Conservation (phyloP, 345 rosid genomes). For the Bruguiera sexangula region DNA sequence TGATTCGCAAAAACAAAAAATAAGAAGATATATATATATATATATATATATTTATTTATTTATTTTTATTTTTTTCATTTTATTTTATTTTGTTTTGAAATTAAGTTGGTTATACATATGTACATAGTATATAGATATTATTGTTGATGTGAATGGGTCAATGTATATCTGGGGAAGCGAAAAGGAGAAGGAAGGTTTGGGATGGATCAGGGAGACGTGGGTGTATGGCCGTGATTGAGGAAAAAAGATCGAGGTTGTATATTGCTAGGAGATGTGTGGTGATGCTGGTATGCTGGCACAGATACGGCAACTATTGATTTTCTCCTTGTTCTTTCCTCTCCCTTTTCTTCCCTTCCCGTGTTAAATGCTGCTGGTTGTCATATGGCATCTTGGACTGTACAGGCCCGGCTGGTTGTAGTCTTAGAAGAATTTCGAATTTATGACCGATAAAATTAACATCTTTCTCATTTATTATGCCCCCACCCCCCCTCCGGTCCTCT, state of each 20-base stretch:
- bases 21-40: neutral
- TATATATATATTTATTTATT: too few relatives aligned
- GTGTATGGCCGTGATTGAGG: conserved; percentile 38
- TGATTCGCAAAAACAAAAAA: neutral
- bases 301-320: conserved; percentile 42
- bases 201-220: conserved; percentile 22
- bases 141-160: conserved; percentile 21
- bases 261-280: conserved; percentile 47
- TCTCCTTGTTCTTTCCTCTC: neutral
- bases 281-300: conserved; percentile 62
- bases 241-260: conserved; percentile 49
- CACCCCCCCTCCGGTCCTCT: too few relatives aligned
- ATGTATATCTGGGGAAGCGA: conserved; percentile 13
- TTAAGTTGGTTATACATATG: neutral
- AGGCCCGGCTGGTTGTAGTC: too few relatives aligned
- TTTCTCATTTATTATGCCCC: too few relatives aligned
- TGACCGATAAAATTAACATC: too few relatives aligned
- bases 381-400: too few relatives aligned
- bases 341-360: neutral
- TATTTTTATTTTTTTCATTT: neutral
- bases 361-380: neutral
- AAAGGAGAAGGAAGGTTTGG: neutral
- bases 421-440: too few relatives aligned
- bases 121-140: neutral
- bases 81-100: neutral